A percentile compares a stretch with the other conserved stretches of the same genome.
phyloP scores from a whole-genome alignment of 768 basidiomycete genomes.

The Lepiota venenata region DNA sequence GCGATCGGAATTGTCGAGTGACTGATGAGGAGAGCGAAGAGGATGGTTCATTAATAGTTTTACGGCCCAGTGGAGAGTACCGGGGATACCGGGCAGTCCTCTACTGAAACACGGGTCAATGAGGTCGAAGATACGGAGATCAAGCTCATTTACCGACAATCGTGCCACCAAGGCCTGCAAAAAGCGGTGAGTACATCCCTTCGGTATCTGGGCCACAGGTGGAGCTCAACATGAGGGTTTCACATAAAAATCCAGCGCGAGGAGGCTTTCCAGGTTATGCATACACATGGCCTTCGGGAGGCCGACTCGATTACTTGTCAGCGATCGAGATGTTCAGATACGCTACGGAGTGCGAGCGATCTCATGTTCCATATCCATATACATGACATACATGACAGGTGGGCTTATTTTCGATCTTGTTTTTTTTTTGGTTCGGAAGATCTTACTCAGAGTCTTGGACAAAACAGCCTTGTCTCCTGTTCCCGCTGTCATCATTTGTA shows the following conservation, averaged over 20 bases:
- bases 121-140: slow-evolving; percentile 1
- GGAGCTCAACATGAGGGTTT: background rate
- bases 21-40: slow-evolving; percentile 6
- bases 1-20: slow-evolving; percentile 13
- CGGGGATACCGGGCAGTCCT: background rate
- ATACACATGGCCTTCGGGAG: slow-evolving; percentile 21
- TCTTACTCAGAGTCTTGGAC: slow-evolving; percentile 1
- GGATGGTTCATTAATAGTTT: background rate
- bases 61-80: slow-evolving; percentile 1
- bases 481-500: slow-evolving; percentile 19
- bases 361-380: slow-evolving; percentile 54
- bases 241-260: slow-evolving; percentile 23
- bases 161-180: slow-evolving; percentile 31
- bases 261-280: slow-evolving; percentile 32
- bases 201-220: too few species aligned
- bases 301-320: slow-evolving; percentile 36
- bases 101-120: background rate
- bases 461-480: slow-evolving; percentile 19
- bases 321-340: slow-evolving; percentile 42
- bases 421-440: background rate
- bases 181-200: too few species aligned
- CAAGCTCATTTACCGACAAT: slow-evolving; percentile 23
- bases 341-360: slow-evolving; percentile 37
- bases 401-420: slow-evolving; percentile 13
- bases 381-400: slow-evolving; percentile 49